phyloP scores from a whole-genome alignment of 2,329 filamentous ascomycete genomes.

The Ophiocordyceps camponoti-saundersi region DNA sequence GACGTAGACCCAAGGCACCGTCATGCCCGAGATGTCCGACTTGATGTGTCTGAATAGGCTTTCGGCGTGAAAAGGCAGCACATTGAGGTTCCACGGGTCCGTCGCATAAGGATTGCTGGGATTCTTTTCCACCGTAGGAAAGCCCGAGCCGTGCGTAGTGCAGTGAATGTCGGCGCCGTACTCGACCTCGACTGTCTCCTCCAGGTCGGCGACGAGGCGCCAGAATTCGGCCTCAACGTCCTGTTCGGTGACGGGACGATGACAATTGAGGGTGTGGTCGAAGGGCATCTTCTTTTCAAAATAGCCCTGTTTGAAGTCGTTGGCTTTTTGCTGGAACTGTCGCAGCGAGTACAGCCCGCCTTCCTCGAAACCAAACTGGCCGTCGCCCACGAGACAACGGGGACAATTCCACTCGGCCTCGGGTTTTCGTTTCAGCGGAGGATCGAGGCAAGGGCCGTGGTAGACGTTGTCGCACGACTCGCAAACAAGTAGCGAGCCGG shows the following conservation, averaged over 20 bases:
- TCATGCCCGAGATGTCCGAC: slow-evolving; percentile 97
- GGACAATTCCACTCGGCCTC: slow-evolving; percentile 93
- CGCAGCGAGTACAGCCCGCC: slow-evolving; percentile 88
- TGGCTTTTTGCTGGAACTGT: slow-evolving; percentile 91
- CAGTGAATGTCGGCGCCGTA: slow-evolving; percentile 98
- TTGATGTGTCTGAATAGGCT: slow-evolving; percentile 96
- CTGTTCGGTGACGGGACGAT: slow-evolving; percentile 74
- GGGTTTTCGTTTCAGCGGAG: slow-evolving; percentile 58
- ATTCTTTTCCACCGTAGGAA: slow-evolving; percentile 84
- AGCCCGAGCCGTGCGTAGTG: slow-evolving; percentile 92
- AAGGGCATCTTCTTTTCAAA: slow-evolving; percentile 83
- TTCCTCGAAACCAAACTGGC: slow-evolving; percentile 94
- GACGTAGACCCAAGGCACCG: slow-evolving; percentile 96
- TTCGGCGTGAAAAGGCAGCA: slow-evolving; percentile 76
- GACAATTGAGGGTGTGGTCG: slow-evolving; percentile 67
- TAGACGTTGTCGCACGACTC: slow-evolving; percentile 84
- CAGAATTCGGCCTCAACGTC: slow-evolving; percentile 96
- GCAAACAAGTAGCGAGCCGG: slow-evolving; percentile 56
- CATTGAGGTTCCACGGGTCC: slow-evolving; percentile 91
- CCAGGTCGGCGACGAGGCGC: slow-evolving; percentile 82
- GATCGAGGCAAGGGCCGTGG: slow-evolving; percentile 79
- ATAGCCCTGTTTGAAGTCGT: slow-evolving; percentile 86
- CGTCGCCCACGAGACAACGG: slow-evolving; percentile 84
- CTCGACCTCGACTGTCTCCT: slow-evolving; percentile 93
- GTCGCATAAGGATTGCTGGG: slow-evolving; percentile 74